Base-by-base conservation (phyloP, 2,329 filamentous ascomycete species). In the Magnaporthiopsis incrustans region DNA sequence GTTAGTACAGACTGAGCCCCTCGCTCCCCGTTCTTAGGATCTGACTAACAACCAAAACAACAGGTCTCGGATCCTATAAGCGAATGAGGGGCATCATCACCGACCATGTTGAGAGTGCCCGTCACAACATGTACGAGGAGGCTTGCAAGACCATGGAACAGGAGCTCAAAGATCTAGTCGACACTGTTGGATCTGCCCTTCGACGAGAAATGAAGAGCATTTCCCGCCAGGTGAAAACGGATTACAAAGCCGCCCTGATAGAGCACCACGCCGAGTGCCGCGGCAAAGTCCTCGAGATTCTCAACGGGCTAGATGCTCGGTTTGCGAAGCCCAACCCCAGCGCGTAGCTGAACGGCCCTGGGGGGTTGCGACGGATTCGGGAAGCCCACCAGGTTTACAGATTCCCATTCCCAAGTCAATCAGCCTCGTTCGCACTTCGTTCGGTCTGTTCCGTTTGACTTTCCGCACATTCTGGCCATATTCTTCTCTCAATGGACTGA, bases 21-120 rank as follows among this genome's bases (percentile, higher is more conserved):
- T 11, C 12, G 10, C 12, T 7, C 5, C 18, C 14, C n/a, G 26
- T n/a, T 14, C 12, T 6, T 50, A 6, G 11, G 27, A 62, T 8
- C 26, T 14, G 4, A 14, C 26, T 57, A 11, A 57, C n/a, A 27
- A 3, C 5, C 7, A 6, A 30, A 30, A 14, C 1, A 12, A 7
- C 15, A 62, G 60, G 60, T 15, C 0, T 18, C 32, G 60, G 60
- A 3, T 57, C 1, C 0, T 57, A 12, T 18, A 22, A 2, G 18
- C 60, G 50, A 14, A 62, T 62, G 60, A 62, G 57, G n/a, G 30
- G 3, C 27, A 26, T 57, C 27, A 56, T 62, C 50, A 26, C 18
- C 10, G 8, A 6, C 22, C 38, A 57, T 35, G 44, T 62, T 14
- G 30, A 57, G 22, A 4, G 1, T 4, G 50, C 4, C 4, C 44